Percentiles rank a stretch among this genome's conserved stretches.
phyloP scores from a whole-genome alignment of 2,329 filamentous ascomycete genomes.

The Sarocladiaceae sp. region DNA sequence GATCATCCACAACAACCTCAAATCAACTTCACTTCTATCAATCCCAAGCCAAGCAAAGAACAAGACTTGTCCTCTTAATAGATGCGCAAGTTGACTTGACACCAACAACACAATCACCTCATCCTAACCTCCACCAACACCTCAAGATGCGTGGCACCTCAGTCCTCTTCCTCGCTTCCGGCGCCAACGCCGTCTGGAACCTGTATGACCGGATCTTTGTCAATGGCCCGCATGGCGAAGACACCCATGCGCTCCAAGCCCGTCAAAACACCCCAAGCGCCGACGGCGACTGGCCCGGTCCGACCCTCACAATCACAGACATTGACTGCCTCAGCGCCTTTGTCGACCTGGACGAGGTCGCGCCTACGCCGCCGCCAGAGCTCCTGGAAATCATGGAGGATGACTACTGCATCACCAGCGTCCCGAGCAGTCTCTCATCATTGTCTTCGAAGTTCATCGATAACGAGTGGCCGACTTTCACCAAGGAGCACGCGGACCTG shows the following conservation, averaged over 20 bases:
- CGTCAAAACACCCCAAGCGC: neutral
- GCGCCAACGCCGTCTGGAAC: neutral
- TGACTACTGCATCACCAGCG: neutral
- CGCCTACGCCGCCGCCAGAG: neutral
- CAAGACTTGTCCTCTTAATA: no score
- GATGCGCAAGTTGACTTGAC: no score
- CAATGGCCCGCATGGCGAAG: neutral
- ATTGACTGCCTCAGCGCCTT: neutral
- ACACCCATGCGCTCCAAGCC: neutral
- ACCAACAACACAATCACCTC: no score
- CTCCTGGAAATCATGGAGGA: neutral
- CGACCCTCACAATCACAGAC: neutral
- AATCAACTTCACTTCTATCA: no score
- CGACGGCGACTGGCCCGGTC: neutral
- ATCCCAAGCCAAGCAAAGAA: no score
- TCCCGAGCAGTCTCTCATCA: neutral
- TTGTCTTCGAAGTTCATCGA: neutral
- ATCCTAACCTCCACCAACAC: no score
- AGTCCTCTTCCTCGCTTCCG: neutral
- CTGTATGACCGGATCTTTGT: neutral
- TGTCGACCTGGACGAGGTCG: neutral
- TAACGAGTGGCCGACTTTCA: neutral
- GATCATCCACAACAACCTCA: no score
- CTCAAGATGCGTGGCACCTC: neutral
- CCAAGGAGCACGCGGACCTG: neutral